Base-by-base conservation (phyloP, 257 asterid genomes). In the Solanum habrochaites region DNA sequence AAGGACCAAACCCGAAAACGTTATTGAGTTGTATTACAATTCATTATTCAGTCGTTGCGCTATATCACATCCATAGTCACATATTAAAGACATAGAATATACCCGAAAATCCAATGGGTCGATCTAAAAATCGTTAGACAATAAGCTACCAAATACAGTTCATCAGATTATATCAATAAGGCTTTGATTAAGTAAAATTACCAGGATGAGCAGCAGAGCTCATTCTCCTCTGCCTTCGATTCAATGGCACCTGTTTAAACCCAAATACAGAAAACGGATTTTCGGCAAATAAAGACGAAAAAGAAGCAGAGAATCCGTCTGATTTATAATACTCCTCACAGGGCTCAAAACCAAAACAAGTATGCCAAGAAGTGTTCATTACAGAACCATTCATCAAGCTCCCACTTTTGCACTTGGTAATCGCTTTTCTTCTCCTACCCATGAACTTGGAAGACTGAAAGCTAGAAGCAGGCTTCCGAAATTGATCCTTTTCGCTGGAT, bases 321-420 rank as follows among this genome's bases (percentile, higher is more conserved):
- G 91, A 86, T 31, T 39, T 87, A 37, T 52, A 80, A 71, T 81
- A 91, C 29, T 86, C 91, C 87, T 88, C 88, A 86, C 88, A 91
- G 35, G 92, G 91, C 86, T 66, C 88, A 72, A 89, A 86, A 85
- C 87, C 86, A 29, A 85, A 86, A 60, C 91, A 90, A 23, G 10
- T 37, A 72, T 72, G 27, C 80, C 89, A 83, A 31, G 86, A 90
- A 82, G 43, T 87, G 75, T 42, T 88, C 47, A 88, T 52, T 69
- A 85, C 90, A 80, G 75, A 86, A 66, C 87, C 88, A 78, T 32
- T 83, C 35, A 88, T 75, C 88, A 81, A 86, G 31, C 87, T 85
- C 31, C 89, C 90, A 72, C 88, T 91, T 72, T 82, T 72, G 31
- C 62, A 62, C 80, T 69, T 77, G 31, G 69, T 47, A 67, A 40